Base-by-base conservation (phyloP, 2,329 filamentous ascomycete genomes). In the Penicillium sp. region DNA sequence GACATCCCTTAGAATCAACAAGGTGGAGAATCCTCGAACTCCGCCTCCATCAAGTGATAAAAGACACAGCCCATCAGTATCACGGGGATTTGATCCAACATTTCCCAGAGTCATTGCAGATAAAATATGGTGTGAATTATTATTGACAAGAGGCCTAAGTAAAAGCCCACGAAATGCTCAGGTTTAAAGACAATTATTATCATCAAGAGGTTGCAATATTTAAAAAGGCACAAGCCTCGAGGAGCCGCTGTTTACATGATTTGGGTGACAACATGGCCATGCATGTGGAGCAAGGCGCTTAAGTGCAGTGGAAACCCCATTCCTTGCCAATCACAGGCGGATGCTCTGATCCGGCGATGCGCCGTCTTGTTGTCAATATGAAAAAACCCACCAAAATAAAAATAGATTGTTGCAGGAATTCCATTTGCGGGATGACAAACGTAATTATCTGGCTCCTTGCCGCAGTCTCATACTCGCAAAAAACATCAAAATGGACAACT, bases 11-110 rank as follows among this genome's bases (percentile, higher is more conserved):
- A 79, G 61, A 27, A 79, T 75, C 13, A 69, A 62, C 0, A 78
- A 62, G 0, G 69, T 69, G 0, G 77, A 78, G 3, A 79, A 61
- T 0, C 75, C 75, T 5, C 76, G 69, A 0, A 79, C 69, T 4
- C 76, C 77, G 3, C 76, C 77, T 10, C 77, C 77, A 60, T 79
- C 76, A 5, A 73, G 59, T 21, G 61, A 59, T 1, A 67, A 7
- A 1, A 67, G 52, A 13, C 63, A 65, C 1, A 67, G n/a, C 3
- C 64, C 63, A 23, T 54, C 31, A 1, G 11, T 14, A 3, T 62
- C 48, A 7, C 59, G 37, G 1, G 58, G 58, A 7, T 55, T 60
- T 3, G 52, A 44, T 21, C 47, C 47, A n/a, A 29, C 3, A 16
- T 10, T n/a, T 16, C n/a, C n/a, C 21, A 45, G 21, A 1, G 4